Evolutionary conservation across 1,284 basidiomycete species (phyloP).

Genomic region (Rhizoctonia solani): DNA sequence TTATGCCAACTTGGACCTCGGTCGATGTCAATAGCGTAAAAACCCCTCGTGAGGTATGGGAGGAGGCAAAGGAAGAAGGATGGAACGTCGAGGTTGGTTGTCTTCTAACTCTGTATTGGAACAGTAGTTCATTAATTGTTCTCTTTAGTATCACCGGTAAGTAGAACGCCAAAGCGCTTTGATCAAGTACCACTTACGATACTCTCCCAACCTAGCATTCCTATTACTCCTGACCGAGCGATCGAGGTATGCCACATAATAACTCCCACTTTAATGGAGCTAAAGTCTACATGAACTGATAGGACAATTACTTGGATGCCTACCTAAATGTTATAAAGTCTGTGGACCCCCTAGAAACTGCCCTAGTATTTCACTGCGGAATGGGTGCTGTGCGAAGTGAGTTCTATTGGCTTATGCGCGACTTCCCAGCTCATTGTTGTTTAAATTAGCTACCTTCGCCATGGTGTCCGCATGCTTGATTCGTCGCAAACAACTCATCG

Average conservation of each 20-base stretch:
- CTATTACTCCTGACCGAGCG: conserved; percentile 87
- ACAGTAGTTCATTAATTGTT: background rate
- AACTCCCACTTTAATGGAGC: background rate
- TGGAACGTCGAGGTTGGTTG: conserved; percentile 84
- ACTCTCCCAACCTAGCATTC: conserved; percentile 62
- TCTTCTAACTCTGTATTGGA: background rate
- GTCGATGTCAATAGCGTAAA: conserved; percentile 84
- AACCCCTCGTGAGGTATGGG: conserved; percentile 88
- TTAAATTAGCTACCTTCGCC: conserved; percentile 75
- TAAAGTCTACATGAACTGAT: conserved; percentile 35
- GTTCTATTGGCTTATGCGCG: conserved; percentile 16
- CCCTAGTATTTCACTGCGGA: conserved; percentile 94
- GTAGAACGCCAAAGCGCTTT: conserved; percentile 16
- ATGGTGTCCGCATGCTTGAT: conserved; percentile 95
- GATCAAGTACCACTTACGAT: too few species aligned
- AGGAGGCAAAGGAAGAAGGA: conserved; percentile 74
- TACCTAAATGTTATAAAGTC: conserved; percentile 83
- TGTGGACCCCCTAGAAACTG: conserved; percentile 79
- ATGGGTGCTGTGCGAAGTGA: conserved; percentile 89
- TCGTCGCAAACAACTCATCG: conserved; percentile 83
- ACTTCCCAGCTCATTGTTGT: background rate
- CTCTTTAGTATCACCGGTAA: conserved; percentile 65
- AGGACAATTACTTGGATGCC: conserved; percentile 94
- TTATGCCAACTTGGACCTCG: conserved; percentile 93
- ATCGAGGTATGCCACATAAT: background rate